Conservation (phyloP, 2,329 filamentous ascomycete species). For the Lachnellula suecica region DNA sequence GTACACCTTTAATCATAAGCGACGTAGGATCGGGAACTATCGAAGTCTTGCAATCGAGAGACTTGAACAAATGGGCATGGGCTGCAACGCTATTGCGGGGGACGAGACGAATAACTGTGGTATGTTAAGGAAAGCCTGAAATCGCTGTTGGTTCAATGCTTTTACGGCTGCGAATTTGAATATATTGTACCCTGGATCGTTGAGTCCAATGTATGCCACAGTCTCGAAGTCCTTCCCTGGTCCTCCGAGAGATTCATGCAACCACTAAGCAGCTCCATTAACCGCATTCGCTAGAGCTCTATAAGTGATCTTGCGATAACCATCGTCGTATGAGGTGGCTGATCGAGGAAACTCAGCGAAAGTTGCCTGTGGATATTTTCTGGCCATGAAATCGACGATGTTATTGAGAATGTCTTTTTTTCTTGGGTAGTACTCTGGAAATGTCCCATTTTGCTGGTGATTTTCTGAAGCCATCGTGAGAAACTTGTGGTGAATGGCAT, state of each 20-base stretch:
- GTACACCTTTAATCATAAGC: neutral
- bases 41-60: neutral
- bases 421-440: no score
- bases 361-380: neutral
- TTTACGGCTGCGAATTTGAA: constrained; percentile 30
- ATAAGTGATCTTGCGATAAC: constrained; percentile 10
- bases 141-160: constrained; percentile 4
- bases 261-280: constrained; percentile 15
- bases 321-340: neutral
- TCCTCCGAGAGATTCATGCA: constrained; percentile 3
- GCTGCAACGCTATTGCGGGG: constrained; percentile 1
- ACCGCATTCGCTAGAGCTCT: constrained; percentile 16
- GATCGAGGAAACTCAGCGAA: constrained; percentile 1
- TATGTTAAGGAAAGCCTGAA: neutral
- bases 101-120: neutral
- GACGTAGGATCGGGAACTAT: neutral
- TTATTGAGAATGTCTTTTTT: neutral
- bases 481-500: no score
- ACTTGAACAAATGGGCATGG: neutral
- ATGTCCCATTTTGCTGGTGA: no score
- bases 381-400: constrained; percentile 1
- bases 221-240: constrained; percentile 32
- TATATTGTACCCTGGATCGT: constrained; percentile 3
- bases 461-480: no score
- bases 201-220: constrained; percentile 45